These are phyloP conservation scores for Phlebiopsis gigantea DNA, from an alignment of 768 basidiomycete species.

Conservation along the genomic window DNA sequence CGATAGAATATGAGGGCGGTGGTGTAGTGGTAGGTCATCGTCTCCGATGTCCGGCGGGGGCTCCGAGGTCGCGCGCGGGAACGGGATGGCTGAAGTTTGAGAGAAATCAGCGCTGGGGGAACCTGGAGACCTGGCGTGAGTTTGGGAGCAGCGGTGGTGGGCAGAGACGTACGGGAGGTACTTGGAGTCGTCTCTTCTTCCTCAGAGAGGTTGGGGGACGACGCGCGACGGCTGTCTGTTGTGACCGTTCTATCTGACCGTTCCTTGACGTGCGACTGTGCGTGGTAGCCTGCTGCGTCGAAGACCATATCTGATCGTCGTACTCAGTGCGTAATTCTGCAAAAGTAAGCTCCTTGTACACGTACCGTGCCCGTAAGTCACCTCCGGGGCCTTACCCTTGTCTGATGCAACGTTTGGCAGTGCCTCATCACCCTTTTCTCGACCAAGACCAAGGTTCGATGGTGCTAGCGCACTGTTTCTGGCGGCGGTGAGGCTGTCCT, in stretches of 20 bases:
- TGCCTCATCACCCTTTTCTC: conserved; percentile 36
- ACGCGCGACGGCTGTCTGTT: conserved; percentile 4
- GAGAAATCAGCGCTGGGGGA: conserved; percentile 17
- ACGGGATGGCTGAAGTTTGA: conserved; percentile 21
- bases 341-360: not conserved
- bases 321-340: not conserved
- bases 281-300: conserved; percentile 81
- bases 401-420: conserved; percentile 36
- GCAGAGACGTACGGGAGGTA: conserved; percentile 20
- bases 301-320: conserved; percentile 59
- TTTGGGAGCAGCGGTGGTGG: not conserved
- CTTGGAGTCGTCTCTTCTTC: conserved; percentile 20
- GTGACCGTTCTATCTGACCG: conserved; percentile 27
- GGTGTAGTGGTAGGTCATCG: conserved; percentile 1
- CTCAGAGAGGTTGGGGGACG: conserved; percentile 9
- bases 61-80: conserved; percentile 54
- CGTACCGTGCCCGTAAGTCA: conserved; percentile 54
- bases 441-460: conserved; percentile 21
- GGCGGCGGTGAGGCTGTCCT: conserved; percentile 18
- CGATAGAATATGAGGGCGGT: not conserved
- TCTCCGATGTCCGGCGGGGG: conserved; percentile 48
- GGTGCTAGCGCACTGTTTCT: conserved; percentile 12
- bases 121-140: not conserved
- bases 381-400: conserved; percentile 25
- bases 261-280: conserved; percentile 25